Conservation (phyloP, 148 eudicot genomes). For the Persicaria maculosa region DNA sequence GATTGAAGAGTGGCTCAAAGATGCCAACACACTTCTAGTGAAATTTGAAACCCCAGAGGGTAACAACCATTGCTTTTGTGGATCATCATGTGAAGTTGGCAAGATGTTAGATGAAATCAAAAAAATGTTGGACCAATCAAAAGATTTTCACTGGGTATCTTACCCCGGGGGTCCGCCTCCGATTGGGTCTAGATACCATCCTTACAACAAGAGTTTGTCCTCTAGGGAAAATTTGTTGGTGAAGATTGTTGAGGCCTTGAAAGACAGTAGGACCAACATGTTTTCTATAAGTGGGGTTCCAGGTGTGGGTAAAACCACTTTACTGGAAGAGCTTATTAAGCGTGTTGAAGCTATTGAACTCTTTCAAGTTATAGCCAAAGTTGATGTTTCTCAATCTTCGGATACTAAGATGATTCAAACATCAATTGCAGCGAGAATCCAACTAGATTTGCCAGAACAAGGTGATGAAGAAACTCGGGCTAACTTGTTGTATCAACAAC, state of each 20-base stretch:
- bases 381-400: neutral
- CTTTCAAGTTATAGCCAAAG: slow-evolving; percentile 2
- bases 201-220: slow-evolving; percentile 2
- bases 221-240: neutral
- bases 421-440: neutral
- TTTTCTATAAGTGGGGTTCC: neutral
- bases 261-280: neutral
- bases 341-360: neutral
- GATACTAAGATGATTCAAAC: neutral
- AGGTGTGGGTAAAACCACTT: slow-evolving; percentile 1
- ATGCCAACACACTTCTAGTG: neutral
- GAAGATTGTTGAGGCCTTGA: neutral
- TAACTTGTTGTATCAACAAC: neutral
- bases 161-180: neutral
- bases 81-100: neutral
- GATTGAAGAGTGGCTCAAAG: neutral
- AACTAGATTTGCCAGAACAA: neutral
- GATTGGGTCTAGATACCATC: neutral
- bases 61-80: neutral
- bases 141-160: neutral
- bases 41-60: neutral
- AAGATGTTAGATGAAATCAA: neutral
- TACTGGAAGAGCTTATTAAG: neutral
- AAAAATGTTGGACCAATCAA: no score
- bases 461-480: neutral